Conservation (phyloP, 176 grass and related monocot species). For the Triticum timopheevii region DNA sequence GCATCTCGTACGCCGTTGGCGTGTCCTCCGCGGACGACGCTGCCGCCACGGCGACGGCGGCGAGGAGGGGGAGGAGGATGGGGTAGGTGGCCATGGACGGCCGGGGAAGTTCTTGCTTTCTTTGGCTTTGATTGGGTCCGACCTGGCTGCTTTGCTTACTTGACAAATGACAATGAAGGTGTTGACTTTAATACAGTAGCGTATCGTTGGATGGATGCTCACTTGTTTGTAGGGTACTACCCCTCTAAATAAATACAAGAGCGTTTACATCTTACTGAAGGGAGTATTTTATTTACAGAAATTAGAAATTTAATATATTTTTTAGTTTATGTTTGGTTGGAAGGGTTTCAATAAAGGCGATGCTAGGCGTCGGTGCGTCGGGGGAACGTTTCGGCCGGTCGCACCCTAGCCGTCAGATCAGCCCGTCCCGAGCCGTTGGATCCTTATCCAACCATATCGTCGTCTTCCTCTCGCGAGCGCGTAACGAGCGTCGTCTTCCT, state of each 20-base stretch:
- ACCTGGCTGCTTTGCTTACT: not conserved
- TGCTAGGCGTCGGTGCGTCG: too few species aligned
- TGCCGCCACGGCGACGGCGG: not conserved
- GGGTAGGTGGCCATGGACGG: conserved; percentile 16
- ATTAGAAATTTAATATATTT: too few species aligned
- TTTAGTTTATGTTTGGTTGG: not conserved
- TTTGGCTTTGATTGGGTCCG: conserved; percentile 7
- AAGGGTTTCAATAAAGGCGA: not conserved
- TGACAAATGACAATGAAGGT: not conserved
- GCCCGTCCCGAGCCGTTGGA: too few species aligned
- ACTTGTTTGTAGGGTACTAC: not conserved
- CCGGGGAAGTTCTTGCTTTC: not conserved
- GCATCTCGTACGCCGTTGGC: conserved; percentile 14
- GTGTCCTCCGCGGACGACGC: not conserved
- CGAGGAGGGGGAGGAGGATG: not conserved
- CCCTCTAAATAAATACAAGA: too few species aligned
- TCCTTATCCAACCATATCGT: too few species aligned
- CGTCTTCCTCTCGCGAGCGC: too few species aligned
- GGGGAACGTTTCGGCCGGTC: too few species aligned
- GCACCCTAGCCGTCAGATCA: too few species aligned
- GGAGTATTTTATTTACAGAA: too few species aligned
- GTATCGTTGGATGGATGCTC: not conserved
- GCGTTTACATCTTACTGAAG: too few species aligned
- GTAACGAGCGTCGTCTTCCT: too few species aligned
- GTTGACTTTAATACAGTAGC: not conserved